Conservation (phyloP, 23 red algal species). For the Gracilaria caudata region DNA sequence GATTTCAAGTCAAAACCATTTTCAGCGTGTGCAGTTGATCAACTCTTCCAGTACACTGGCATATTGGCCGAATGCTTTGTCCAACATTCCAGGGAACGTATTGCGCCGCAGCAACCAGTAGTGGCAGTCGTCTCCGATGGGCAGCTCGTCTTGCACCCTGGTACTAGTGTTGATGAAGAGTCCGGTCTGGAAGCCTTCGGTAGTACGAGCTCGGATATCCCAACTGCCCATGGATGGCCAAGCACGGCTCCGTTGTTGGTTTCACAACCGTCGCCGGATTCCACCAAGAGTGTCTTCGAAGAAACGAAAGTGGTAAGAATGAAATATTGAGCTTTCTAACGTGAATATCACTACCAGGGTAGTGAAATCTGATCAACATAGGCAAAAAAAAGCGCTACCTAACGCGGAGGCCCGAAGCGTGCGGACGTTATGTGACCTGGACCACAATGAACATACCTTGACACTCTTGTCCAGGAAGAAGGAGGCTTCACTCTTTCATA, state of each 20-base stretch:
- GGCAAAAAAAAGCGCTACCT: background rate
- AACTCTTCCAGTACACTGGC: background rate
- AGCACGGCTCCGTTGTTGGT: background rate
- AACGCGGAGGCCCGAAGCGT: background rate
- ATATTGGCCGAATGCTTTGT: slow-evolving; percentile 23
- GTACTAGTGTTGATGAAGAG: background rate
- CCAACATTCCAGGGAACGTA: background rate
- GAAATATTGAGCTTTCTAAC: slow-evolving; percentile 15
- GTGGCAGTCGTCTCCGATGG: background rate
- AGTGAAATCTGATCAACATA: background rate
- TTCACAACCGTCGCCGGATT: background rate
- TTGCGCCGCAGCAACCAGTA: background rate
- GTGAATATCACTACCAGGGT: background rate
- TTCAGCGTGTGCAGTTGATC: slow-evolving; percentile 26
- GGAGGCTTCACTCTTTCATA: background rate
- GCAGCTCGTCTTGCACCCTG: background rate
- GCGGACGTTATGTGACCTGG: background rate
- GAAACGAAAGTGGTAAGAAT: slow-evolving; percentile 12
- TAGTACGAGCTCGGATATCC: background rate
- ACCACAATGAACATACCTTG: slow-evolving; percentile 15
- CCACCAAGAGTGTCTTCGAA: slow-evolving; percentile 13
- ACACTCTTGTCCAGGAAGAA: background rate
- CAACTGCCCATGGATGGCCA: slow-evolving; percentile 1
- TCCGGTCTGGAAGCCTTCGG: background rate
- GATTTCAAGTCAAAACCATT: slow-evolving; percentile 4